Percentiles rank a stretch among this genome's conserved stretches.
phyloP scores from a whole-genome alignment of 2,329 filamentous ascomycete genomes.

The Exophiala oligosperma region DNA sequence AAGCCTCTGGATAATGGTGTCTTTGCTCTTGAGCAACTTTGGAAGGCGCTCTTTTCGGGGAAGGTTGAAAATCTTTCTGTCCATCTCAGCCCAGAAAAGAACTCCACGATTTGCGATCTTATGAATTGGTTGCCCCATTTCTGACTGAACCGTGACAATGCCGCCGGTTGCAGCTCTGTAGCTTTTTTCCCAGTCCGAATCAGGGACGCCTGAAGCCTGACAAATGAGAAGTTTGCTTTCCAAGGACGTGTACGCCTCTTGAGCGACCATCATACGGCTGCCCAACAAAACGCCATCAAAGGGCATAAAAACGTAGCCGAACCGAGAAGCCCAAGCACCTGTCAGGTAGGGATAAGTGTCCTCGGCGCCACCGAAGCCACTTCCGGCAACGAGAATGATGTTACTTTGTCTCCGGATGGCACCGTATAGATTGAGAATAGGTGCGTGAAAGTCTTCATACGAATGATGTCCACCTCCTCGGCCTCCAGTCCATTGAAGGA shows the following conservation, averaged over 20 bases:
- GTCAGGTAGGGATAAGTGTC: constrained; percentile 93
- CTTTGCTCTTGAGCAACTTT: constrained; percentile 82
- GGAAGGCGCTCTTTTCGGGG: constrained; percentile 91
- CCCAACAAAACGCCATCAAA: constrained; percentile 91
- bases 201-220: constrained; percentile 78
- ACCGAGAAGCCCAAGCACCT: constrained; percentile 82
- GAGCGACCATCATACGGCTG: constrained; percentile 92
- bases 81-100: constrained; percentile 97
- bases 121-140: constrained; percentile 99
- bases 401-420: constrained; percentile 83
- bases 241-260: constrained; percentile 85
- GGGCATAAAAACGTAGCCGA: constrained; percentile 87
- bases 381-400: constrained; percentile 84
- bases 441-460: constrained; percentile 92
- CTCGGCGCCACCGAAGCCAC: constrained; percentile 85
- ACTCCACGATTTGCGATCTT: constrained; percentile 97
- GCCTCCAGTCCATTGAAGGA: constrained; percentile 93
- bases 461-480: constrained; percentile 94
- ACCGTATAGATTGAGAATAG: constrained; percentile 86
- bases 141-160: constrained; percentile 92
- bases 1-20: constrained; percentile 91
- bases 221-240: constrained; percentile 88
- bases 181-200: constrained; percentile 85
- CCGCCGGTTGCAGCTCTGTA: constrained; percentile 90
- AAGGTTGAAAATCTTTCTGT: constrained; percentile 93